Base-by-base conservation (phyloP, 371 early-diverging fungal genomes). In the Syncephalis plumigaleata region DNA sequence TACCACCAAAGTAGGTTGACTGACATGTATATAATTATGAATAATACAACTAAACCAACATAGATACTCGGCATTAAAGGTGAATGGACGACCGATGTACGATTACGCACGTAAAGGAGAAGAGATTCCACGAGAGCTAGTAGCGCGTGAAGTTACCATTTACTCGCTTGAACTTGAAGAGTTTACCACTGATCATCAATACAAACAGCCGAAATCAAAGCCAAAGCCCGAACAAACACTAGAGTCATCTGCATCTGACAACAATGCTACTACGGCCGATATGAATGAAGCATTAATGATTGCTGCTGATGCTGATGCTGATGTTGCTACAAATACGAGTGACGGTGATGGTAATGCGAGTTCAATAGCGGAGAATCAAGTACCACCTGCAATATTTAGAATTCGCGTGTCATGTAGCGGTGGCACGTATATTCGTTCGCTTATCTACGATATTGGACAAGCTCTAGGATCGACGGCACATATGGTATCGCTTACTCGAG, bases 21-120 rank as follows among this genome's bases (percentile, higher is more conserved):
- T 56, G 15, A 47, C 27, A 18, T 47, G 23, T 36, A 17, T 39
- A 11, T 43, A 25, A 13, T 9, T 25, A 39, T 39, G 24, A 23
- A 18, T 16, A 15, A n/a, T 46, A 27, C 9, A 42, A 16, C 17
- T 9, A 11, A 37, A 8, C 45, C 11, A n/a, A 23, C 31, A 25
- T 31, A 67, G 68, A 44, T 68, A 61, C 52, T 75, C 75, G 18
- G 76, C 76, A 0, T 37, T 71, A 26, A 57, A 48, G 18, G 57
- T 75, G 42, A 64, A 75, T 36, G 76, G 76, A 9, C 67, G 67
- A 46, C 49, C 71, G n/a, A 49, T 75, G 17, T 74, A 75, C 48
- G 70, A 75, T 38, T 75, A 73, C 47, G 73, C 73, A 2, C 60
- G 73, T 13, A 51, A 55, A 17, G 31, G 66, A 63, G 21, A 54